Percentiles rank a stretch among this genome's conserved stretches.
Evolutionary conservation across 257 asterid species (phyloP).

Genomic region (Jacaranda mimosifolia): DNA sequence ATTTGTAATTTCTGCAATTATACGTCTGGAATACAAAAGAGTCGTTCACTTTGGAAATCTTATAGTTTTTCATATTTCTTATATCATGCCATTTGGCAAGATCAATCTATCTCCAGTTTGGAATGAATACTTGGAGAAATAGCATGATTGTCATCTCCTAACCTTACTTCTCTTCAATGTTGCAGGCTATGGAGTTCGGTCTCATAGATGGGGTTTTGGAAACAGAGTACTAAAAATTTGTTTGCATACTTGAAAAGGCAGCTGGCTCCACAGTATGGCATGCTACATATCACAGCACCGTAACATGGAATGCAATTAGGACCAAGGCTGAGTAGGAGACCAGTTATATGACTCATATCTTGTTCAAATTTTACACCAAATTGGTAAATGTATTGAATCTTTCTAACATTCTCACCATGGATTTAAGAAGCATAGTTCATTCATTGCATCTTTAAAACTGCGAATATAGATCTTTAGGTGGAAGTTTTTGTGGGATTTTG

Average conservation of each 20-base stretch:
- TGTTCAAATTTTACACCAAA: neutral
- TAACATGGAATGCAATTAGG: neutral
- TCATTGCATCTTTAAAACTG: neutral
- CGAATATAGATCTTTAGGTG: neutral
- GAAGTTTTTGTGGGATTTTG: neutral
- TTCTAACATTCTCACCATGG: neutral
- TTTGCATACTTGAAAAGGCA: constrained; percentile 7
- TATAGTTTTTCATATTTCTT: no score
- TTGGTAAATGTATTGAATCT: constrained; percentile 1
- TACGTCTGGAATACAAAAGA: neutral
- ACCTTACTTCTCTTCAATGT: constrained; percentile 6
- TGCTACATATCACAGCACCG: neutral
- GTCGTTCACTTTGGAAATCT: no score
- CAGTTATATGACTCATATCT: neutral
- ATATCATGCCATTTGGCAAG: no score
- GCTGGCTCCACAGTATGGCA: neutral
- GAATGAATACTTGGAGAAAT: neutral
- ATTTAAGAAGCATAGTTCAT: constrained; percentile 3
- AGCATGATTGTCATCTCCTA: constrained; percentile 4
- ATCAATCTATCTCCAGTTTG: neutral
- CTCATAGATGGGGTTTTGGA: constrained; percentile 88
- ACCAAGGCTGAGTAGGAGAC: neutral
- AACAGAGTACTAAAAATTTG: constrained; percentile 66
- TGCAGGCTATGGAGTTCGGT: constrained; percentile 97
- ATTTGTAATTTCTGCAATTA: neutral